Conservation (phyloP, 1,139 yeast genomes). For the Sugiyamaella castrensis region DNA sequence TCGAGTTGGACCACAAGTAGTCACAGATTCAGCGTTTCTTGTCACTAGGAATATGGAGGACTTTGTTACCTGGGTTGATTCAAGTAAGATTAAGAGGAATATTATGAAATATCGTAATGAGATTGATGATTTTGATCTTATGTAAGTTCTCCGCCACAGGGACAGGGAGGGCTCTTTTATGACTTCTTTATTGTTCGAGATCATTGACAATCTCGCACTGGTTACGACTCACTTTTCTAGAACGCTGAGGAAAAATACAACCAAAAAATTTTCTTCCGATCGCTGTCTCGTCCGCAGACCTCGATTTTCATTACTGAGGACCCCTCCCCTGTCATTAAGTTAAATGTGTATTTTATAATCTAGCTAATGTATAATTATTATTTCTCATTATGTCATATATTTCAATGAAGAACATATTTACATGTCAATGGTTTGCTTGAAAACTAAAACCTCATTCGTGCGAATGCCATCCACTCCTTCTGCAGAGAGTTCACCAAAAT, state of each 20-base stretch:
- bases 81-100: conserved; percentile 87
- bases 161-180: too few relatives aligned
- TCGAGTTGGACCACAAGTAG: conserved; percentile 92
- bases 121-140: conserved; percentile 43
- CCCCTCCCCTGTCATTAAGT: too few relatives aligned
- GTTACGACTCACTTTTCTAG: too few relatives aligned
- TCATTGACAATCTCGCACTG: too few relatives aligned
- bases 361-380: too few relatives aligned
- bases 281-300: too few relatives aligned
- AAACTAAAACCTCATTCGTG: conserved; percentile 61
- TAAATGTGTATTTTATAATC: neutral
- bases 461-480: conserved; percentile 74
- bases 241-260: too few relatives aligned
- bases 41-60: conserved; percentile 91
- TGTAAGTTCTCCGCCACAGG: conserved; percentile 23
- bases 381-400: neutral
- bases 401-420: conserved; percentile 30
- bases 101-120: conserved; percentile 81
- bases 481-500: conserved; percentile 18
- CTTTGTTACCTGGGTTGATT: conserved; percentile 95
- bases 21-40: conserved; percentile 92
- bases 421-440: conserved; percentile 68
- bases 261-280: too few relatives aligned
- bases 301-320: too few relatives aligned
- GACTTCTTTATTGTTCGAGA: too few relatives aligned